Base-by-base conservation (phyloP, 164 flowering plant genomes). In the Aristolochia contorta region DNA sequence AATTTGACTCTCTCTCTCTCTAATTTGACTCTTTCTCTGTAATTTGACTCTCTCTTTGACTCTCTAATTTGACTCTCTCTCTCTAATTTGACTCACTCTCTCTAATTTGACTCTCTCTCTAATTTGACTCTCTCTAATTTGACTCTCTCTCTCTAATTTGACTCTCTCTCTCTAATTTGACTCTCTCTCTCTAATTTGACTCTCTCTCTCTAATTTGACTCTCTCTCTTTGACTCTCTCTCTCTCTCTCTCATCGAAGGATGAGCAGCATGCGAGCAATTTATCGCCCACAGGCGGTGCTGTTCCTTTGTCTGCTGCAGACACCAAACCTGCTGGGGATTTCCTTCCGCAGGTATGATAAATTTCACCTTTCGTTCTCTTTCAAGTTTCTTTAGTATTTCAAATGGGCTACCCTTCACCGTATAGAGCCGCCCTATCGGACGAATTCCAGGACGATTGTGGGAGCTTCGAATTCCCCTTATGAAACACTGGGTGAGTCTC, bases 381-480 rank as follows among this genome's bases (percentile, higher is more conserved):
- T 72, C 10, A 14, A 57, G 16, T 66, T 47, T 49, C 65, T 74
- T 55, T 55, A 66, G 43, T 67, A 59, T 62, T 48, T 77, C 51
- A 71, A 59, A 53, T 65, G 55, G 47, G 57, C 65, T 0, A 61
- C 61, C 45, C 63, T 67, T 32, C 57, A n/a, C 3, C 52, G 66
- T 61, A 64, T 19, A 30, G 77, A 72, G 23, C 61, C 70, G 0
- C 63, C 74, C 60, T 73, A 73, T 55, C 78, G 88, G 4, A 33
- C 71, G 47, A 65, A 62, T 63, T 84, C 81, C 64, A 71, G 84
- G 74, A 78, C 86, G 57, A 81, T 79, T 16, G 53, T 77, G 30
- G 72, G 77, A 59, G 90, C 84, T 22, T 76, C 93, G 56, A 91
- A 73, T 64, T 85, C 95, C 41, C 97, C 95, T 0, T 87, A 89